phyloP scores from a whole-genome alignment of 2,329 filamentous ascomycete species.

The Coleophoma eucalyptorum region DNA sequence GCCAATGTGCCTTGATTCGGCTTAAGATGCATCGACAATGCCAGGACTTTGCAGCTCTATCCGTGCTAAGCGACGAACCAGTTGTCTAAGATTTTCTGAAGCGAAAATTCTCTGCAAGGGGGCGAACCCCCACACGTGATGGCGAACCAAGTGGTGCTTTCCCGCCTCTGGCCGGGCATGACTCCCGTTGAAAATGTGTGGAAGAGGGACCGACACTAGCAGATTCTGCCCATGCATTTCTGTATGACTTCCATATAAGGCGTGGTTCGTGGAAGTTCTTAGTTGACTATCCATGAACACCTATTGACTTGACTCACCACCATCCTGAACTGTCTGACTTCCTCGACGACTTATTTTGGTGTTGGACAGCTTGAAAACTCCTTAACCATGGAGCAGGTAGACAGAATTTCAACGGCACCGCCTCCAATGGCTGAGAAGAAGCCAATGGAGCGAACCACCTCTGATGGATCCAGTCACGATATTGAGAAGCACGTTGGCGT shows the following conservation, averaged over 20 bases:
- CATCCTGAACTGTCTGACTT: background rate
- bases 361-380: background rate
- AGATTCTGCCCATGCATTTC: background rate
- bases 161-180: too few species aligned
- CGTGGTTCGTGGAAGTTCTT: too few species aligned
- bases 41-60: background rate
- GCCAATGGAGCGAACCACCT: background rate
- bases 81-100: background rate
- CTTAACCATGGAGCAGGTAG: background rate
- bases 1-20: background rate
- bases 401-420: background rate
- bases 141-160: background rate
- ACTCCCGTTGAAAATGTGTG: too few species aligned
- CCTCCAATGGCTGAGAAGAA: background rate
- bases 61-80: too few species aligned
- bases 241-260: background rate
- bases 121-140: background rate
- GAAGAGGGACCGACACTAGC: background rate
- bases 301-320: too few species aligned
- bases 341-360: background rate
- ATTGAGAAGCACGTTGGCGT: constrained; percentile 16
- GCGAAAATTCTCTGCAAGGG: background rate
- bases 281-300: too few species aligned
- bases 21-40: background rate
- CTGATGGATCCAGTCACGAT: constrained; percentile 14